Base-by-base conservation (phyloP, 768 basidiomycete genomes). In the Mycena belliarum region DNA sequence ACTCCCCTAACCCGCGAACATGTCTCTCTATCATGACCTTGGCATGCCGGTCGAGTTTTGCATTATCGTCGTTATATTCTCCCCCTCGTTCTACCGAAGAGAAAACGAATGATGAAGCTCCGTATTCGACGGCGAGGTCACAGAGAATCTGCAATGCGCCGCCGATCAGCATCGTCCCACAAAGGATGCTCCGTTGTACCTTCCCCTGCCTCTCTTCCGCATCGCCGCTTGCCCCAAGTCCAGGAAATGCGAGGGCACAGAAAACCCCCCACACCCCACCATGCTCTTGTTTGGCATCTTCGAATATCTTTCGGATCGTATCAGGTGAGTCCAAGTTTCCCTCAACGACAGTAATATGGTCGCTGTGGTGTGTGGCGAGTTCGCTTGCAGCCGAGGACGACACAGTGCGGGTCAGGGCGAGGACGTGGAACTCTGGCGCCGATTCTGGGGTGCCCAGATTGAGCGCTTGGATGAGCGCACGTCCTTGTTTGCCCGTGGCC, bases 241-340 rank as follows among this genome's bases (percentile, higher is more conserved):
- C 77, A 0, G 77, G 76, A 55, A 70, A 78, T 8, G 72, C 73
- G 1, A 77, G 67, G 26, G 71, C 72, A 28, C 72, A 70, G 52
- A 73, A 77, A 4, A 78, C 76, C 12, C 76, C 77, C 72, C 72
- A 78, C 11, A 77, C 62, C 0, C 68, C 71, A 1, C 68, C 69
- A 7, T 28, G 60, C 16, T 38, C 52, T 40, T 53, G 24, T 52
- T 71, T 69, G 2, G 68, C 70, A 32, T 73, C 69, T 37, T 75
- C 72, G 51, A 78, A 79, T 9, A 78, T 53, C 44, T 64, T 66
- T 14, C 71, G 65, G 1, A 77, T 57, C 11, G 68, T 66, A 1
- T 61, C 62, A 1, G 60, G 52, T 1, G 66, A 57, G 40, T 77
- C 73, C 25, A 79, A 55, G 60, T 76, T 59, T 8, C 73, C 76